phyloP scores from a whole-genome alignment of 345 rosid species.

The Salix koriyanagi region DNA sequence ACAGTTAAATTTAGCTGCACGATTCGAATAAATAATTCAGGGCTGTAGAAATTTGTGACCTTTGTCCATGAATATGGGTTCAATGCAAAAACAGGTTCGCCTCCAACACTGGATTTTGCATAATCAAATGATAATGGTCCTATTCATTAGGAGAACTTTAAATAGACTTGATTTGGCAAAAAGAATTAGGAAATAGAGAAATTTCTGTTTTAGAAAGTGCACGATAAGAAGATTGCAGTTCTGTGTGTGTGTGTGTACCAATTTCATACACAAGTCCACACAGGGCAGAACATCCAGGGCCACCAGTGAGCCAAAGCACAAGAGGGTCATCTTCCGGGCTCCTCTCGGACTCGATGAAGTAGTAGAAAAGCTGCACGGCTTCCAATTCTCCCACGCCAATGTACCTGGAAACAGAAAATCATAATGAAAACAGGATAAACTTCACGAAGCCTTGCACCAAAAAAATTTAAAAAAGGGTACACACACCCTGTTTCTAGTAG shows the following conservation, averaged over 20 bases:
- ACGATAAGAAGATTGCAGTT: neutral
- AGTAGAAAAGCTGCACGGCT: constrained; percentile 26
- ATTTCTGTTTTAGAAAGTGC: neutral
- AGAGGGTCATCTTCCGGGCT: constrained; percentile 34
- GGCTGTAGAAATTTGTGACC: neutral
- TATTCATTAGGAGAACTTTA: neutral
- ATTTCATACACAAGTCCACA: constrained; percentile 29
- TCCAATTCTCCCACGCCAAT: constrained; percentile 22
- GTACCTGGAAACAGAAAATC: constrained; percentile 19
- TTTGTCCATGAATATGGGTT: constrained; percentile 9
- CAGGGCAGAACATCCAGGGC: constrained; percentile 42
- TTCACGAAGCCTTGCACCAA: neutral
- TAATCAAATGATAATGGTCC: constrained; percentile 24
- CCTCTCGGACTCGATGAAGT: constrained; percentile 31
- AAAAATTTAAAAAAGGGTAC: neutral
- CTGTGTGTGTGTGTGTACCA: constrained; percentile 4
- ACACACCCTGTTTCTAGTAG: constrained; percentile 21
- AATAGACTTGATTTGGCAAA: neutral
- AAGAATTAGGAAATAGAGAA: neutral
- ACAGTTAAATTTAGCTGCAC: too few species aligned
- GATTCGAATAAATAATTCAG: too few species aligned
- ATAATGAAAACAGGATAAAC: neutral
- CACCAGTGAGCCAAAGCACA: constrained; percentile 35
- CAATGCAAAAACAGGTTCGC: constrained; percentile 8
- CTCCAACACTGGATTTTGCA: constrained; percentile 15